Evolutionary conservation across 2,329 filamentous ascomycete genomes (phyloP).

Genomic region (Colletotrichum sp.): DNA sequence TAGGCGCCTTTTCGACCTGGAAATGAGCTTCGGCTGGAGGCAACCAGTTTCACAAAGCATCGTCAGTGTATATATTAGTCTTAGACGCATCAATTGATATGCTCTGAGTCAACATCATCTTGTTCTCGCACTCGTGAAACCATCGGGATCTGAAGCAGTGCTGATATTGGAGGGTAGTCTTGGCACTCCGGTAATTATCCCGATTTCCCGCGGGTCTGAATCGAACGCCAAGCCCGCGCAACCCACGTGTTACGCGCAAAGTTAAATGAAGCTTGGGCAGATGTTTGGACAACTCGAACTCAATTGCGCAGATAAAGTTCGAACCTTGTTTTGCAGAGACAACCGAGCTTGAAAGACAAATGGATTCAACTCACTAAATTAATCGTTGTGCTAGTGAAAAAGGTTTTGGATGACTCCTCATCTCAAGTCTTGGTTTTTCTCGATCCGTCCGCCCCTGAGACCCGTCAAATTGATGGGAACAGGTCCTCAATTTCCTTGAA

Average conservation of each 20-base stretch:
- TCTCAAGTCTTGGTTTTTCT: too few species aligned
- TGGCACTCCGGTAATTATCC: neutral
- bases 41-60: constrained; percentile 9
- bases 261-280: neutral
- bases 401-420: fast-evolving
- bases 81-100: neutral
- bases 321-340: neutral
- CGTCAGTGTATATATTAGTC: constrained; percentile 3
- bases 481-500: neutral
- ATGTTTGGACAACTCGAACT: neutral
- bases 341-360: fast-evolving
- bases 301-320: neutral
- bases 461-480: neutral
- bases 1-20: neutral
- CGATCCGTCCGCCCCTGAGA: neutral
- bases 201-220: neutral
- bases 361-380: neutral
- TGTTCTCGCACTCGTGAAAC: neutral
- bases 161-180: neutral
- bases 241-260: neutral
- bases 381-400: neutral
- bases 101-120: neutral
- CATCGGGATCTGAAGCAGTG: neutral
- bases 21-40: constrained; percentile 15
- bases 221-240: neutral